A percentile compares a stretch with the other conserved stretches of the same genome.
phyloP scores from a whole-genome alignment of 257 asterid genomes.

The Orobanche coerulescens region DNA sequence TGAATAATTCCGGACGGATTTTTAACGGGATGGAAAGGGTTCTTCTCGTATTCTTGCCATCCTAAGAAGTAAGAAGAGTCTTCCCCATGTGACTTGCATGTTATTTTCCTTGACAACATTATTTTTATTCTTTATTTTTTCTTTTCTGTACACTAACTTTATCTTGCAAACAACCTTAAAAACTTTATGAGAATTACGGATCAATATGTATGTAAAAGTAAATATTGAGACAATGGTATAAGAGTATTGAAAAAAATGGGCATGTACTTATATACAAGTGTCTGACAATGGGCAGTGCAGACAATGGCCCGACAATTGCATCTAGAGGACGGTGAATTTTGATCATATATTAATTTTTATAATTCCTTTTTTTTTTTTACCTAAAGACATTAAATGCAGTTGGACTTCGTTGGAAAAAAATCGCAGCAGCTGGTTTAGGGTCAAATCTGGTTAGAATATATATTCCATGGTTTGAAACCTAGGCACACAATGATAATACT shows the following conservation, averaged over 20 bases:
- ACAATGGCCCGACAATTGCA: conserved; percentile 22
- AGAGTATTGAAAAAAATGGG: not conserved
- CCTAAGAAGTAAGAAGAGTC: conserved; percentile 49
- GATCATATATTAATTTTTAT: not conserved
- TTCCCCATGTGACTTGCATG: conserved; percentile 42
- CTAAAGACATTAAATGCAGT: conserved; percentile 2
- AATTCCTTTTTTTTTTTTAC: not conserved
- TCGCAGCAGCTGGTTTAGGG: too few species aligned
- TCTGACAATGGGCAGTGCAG: not conserved
- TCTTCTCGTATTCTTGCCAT: conserved; percentile 41
- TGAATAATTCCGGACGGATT: conserved; percentile 51
- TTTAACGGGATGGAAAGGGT: conserved; percentile 28
- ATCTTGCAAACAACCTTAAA: not conserved
- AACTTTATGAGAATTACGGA: not conserved
- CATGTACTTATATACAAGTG: conserved; percentile 22
- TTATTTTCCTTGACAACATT: conserved; percentile 48
- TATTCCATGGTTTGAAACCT: too few species aligned
- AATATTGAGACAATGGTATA: not conserved
- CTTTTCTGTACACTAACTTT: too few species aligned
- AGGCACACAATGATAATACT: too few species aligned
- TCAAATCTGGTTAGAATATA: too few species aligned
- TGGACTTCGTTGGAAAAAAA: conserved; percentile 15
- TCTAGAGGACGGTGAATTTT: conserved; percentile 8
- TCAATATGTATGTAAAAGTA: not conserved
- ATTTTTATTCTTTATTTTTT: too few species aligned